Conservation (phyloP, 2,329 filamentous ascomycete species). For the Periconia sp. region DNA sequence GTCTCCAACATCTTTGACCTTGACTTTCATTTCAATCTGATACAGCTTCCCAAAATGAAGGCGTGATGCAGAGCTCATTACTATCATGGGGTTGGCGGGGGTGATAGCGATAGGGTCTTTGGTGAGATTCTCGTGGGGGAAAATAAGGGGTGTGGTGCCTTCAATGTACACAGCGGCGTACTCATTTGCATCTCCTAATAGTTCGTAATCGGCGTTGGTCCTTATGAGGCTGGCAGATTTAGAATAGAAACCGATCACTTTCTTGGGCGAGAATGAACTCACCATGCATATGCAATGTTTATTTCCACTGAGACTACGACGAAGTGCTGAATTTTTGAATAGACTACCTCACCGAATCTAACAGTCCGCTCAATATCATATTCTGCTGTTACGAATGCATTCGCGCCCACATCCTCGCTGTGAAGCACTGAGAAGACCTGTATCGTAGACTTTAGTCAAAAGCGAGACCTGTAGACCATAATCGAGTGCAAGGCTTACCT, state of each 20-base stretch:
- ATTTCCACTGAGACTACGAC: constrained; percentile 22
- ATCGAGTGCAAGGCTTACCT: constrained; percentile 9
- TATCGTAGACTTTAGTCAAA: no score
- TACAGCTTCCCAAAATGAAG: constrained; percentile 46
- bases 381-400: no score
- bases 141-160: constrained; percentile 8
- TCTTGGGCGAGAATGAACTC: constrained; percentile 17
- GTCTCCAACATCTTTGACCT: constrained; percentile 46
- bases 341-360: constrained; percentile 16
- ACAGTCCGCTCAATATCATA: no score
- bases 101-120: constrained; percentile 46
- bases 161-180: constrained; percentile 45
- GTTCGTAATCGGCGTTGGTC: no score
- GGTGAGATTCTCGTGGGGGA: constrained; percentile 35
- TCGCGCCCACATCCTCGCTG: no score
- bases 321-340: constrained; percentile 32
- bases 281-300: constrained; percentile 28
- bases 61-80: constrained; percentile 41
- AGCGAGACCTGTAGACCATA: no score
- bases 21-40: constrained; percentile 50
- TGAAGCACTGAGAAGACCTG: no score
- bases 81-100: constrained; percentile 23
- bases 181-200: no score
- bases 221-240: no score
- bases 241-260: no score